phyloP scores from a whole-genome alignment of 164 flowering plant species.

The Liriodendron chinense region DNA sequence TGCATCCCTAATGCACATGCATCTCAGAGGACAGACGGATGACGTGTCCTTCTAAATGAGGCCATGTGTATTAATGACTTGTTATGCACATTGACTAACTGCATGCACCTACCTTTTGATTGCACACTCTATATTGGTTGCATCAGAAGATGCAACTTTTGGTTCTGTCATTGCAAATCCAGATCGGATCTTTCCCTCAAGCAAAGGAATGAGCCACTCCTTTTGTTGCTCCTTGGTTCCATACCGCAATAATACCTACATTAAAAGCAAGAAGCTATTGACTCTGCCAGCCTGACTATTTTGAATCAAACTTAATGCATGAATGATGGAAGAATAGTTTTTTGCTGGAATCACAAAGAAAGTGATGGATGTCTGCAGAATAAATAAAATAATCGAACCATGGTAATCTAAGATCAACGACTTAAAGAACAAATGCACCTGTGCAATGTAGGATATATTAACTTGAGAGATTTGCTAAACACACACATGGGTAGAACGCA shows the following conservation, averaged over 20 bases:
- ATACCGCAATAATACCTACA: constrained; percentile 83
- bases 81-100: background rate
- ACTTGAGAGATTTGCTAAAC: background rate
- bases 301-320: background rate
- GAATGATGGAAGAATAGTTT: background rate
- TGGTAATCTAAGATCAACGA: background rate
- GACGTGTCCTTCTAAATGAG: background rate
- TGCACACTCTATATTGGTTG: constrained; percentile 94
- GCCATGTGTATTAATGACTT: background rate
- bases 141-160: constrained; percentile 97
- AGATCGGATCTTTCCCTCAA: constrained; percentile 86
- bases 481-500: background rate
- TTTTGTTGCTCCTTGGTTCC: constrained; percentile 78
- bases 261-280: background rate
- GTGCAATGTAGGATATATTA: background rate
- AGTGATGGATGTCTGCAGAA: too few relatives aligned
- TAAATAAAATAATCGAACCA: too few relatives aligned
- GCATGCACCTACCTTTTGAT: constrained; percentile 57
- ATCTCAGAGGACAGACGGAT: background rate
- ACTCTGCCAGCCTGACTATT: background rate
- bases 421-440: background rate
- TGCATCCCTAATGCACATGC: background rate
- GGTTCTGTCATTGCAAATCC: constrained; percentile 99
- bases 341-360: background rate
- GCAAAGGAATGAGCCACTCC: constrained; percentile 93